Conservation (phyloP, 1,284 basidiomycete species). For the Pulveroboletus sp. region DNA sequence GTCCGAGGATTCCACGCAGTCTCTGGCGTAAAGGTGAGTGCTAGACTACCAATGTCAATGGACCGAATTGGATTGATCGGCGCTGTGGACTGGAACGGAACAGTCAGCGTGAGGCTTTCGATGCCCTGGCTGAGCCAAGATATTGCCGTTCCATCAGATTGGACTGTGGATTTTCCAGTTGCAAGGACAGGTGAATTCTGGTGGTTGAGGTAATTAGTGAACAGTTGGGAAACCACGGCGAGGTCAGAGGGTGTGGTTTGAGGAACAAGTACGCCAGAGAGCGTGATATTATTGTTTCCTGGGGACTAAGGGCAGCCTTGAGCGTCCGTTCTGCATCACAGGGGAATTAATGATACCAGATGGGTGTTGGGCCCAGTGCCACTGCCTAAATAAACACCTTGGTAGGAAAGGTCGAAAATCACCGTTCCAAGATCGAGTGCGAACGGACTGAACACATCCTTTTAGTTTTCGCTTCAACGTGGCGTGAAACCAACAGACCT, state of each 20-base stretch:
- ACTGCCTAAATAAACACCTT: conserved; percentile 59
- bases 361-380: conserved; percentile 53
- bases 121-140: conserved; percentile 73
- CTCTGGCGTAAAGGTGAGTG: conserved; percentile 56
- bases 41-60: conserved; percentile 67
- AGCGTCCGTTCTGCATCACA: not conserved
- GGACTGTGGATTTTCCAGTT: conserved; percentile 58
- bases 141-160: conserved; percentile 54
- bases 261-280: conserved; percentile 59
- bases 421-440: conserved; percentile 69
- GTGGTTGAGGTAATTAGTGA: conserved; percentile 76
- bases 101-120: conserved; percentile 53
- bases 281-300: conserved; percentile 61
- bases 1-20: conserved; percentile 61
- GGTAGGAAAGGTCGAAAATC: conserved; percentile 64
- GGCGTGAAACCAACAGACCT: conserved; percentile 43
- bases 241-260: conserved; percentile 55
- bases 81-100: conserved; percentile 60
- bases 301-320: conserved; percentile 41
- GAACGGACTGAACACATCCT: conserved; percentile 56
- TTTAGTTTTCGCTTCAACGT: not conserved
- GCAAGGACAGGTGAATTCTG: conserved; percentile 62
- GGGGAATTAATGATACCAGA: conserved; percentile 44
- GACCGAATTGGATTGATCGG: conserved; percentile 68
- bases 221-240: conserved; percentile 58